A percentile compares a stretch with the other conserved stretches of the same genome.
Conservation (phyloP, 257 asterid species). For the Gentiana macrophylla region DNA sequence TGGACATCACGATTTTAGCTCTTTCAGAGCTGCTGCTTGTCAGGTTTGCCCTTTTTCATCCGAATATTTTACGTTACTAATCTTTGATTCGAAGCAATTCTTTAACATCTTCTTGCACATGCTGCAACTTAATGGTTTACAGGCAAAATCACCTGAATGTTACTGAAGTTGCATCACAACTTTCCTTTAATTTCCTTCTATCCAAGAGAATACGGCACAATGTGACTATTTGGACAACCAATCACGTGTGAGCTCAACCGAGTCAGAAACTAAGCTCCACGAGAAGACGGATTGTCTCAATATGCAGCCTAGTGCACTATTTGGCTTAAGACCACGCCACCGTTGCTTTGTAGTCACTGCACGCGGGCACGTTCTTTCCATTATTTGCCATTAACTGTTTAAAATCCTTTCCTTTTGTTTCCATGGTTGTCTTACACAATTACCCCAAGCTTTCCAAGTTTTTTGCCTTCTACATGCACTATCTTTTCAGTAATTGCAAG, state of each 20-base stretch:
- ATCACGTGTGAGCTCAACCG: conserved; percentile 23
- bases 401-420: too few relatives aligned
- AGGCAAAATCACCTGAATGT: conserved; percentile 92
- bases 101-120: background rate
- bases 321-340: conserved; percentile 63
- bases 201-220: conserved; percentile 33
- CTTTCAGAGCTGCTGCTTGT: conserved; percentile 91
- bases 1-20: conserved; percentile 87
- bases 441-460: too few relatives aligned
- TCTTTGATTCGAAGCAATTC: background rate
- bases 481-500: too few relatives aligned
- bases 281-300: conserved; percentile 17
- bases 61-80: background rate
- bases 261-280: conserved; percentile 25
- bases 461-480: too few relatives aligned
- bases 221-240: conserved; percentile 17
- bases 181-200: conserved; percentile 49
- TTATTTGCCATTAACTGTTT: conserved; percentile 12
- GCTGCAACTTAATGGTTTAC: conserved; percentile 17
- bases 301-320: conserved; percentile 30
- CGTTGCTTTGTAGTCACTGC: conserved; percentile 81
- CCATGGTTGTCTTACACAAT: too few relatives aligned
- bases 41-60: conserved; percentile 36
- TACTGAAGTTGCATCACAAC: conserved; percentile 57
- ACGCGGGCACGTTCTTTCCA: conserved; percentile 74